phyloP scores from a whole-genome alignment of 345 rosid species.

The Brassica carinata region DNA sequence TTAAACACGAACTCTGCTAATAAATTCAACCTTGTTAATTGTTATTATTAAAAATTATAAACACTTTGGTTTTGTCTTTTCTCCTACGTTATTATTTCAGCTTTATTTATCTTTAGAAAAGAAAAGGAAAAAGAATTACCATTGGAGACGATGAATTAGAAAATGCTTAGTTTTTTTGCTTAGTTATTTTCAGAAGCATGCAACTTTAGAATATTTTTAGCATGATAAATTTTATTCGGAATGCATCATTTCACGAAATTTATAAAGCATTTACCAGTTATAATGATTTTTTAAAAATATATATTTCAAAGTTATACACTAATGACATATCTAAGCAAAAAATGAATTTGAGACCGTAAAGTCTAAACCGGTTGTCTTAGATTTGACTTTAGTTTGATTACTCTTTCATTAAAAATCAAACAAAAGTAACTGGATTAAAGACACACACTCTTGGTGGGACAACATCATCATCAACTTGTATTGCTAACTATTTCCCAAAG shows the following conservation, averaged over 20 bases:
- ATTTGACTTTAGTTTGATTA: not conserved
- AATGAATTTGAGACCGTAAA: too few species aligned
- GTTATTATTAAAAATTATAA: constrained; percentile 25
- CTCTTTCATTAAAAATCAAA: not conserved
- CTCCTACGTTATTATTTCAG: constrained; percentile 20
- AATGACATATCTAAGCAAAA: too few species aligned
- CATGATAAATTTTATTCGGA: too few species aligned
- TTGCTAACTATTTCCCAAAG: constrained; percentile 18
- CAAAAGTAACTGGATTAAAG: not conserved
- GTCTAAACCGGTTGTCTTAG: too few species aligned
- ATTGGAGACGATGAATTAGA: not conserved
- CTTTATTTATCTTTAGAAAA: not conserved
- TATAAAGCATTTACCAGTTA: too few species aligned
- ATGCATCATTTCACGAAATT: too few species aligned
- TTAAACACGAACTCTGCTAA: constrained; percentile 22
- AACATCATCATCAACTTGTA: constrained; percentile 24
- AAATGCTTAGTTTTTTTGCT: too few species aligned
- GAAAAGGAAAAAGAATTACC: not conserved
- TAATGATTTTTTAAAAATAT: too few species aligned
- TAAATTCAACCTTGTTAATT: constrained; percentile 31
- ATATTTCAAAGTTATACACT: too few species aligned
- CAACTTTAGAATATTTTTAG: too few species aligned
- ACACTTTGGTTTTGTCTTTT: constrained; percentile 25
- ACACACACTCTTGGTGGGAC: not conserved
- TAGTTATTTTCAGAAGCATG: too few species aligned